phyloP scores from a whole-genome alignment of 768 basidiomycete genomes.

The Lentinula detonsa region DNA sequence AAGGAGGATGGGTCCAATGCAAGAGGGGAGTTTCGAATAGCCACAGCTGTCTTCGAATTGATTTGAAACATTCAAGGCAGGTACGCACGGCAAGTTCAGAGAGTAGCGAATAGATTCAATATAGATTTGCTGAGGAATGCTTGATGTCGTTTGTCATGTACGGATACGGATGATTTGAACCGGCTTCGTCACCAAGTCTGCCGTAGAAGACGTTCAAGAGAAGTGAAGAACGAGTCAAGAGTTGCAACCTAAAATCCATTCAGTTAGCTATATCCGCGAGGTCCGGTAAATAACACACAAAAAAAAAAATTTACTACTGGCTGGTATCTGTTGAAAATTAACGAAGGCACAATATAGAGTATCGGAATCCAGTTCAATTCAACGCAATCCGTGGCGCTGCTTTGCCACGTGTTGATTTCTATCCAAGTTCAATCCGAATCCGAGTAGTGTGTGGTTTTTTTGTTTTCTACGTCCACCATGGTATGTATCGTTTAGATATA shows the following conservation, averaged over 20 bases:
- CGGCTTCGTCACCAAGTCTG: not conserved
- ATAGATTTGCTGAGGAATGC: not conserved
- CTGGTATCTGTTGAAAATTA: not conserved
- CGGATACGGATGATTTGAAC: not conserved
- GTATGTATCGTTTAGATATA: not conserved
- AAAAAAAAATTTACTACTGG: not conserved
- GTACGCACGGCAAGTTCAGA: not conserved
- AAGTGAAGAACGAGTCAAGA: not conserved
- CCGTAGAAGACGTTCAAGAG: not conserved
- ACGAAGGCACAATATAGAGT: not conserved
- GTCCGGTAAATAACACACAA: not conserved
- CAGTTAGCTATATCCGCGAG: not conserved
- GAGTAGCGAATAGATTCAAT: not conserved
- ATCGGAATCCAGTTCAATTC: not conserved
- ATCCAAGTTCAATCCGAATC: not conserved
- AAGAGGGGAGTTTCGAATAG: constrained; percentile 2
- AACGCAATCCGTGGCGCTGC: not conserved
- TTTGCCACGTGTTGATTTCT: not conserved
- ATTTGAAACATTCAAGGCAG: constrained; percentile 6
- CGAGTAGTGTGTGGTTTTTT: not conserved
- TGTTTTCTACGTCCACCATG: not conserved
- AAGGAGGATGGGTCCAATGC: not conserved
- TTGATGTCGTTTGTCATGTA: not conserved
- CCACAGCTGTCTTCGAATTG: constrained; percentile 1
- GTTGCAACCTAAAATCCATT: not conserved